A percentile compares a stretch with the other conserved stretches of the same genome.
These are phyloP conservation scores for Albugo laibachii DNA, from an alignment of 352 stramenopile genomes.

Conservation along the genomic window DNA sequence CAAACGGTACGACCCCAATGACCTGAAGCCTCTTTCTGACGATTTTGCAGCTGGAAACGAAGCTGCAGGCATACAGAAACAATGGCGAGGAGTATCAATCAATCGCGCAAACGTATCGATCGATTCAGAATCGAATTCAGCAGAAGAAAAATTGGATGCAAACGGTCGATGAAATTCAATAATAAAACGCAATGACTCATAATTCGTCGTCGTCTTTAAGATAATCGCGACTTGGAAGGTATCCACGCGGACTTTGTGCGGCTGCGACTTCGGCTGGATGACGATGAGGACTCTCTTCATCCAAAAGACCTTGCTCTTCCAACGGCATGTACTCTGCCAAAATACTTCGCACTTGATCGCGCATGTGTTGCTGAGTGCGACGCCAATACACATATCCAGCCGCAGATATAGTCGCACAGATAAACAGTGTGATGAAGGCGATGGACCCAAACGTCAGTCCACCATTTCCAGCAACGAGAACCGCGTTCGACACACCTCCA, in stretches of 20 bases:
- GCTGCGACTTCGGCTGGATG: slow-evolving; percentile 46
- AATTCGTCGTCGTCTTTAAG: slow-evolving; percentile 52
- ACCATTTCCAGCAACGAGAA: slow-evolving; percentile 19
- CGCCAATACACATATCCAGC: slow-evolving; percentile 82
- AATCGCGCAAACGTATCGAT: too few species aligned
- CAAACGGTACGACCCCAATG: too few species aligned
- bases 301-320: slow-evolving; percentile 61
- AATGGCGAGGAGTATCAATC: too few species aligned
- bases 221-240: slow-evolving; percentile 72
- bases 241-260: slow-evolving; percentile 66
- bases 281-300: slow-evolving; percentile 37
- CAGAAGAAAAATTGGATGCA: too few species aligned
- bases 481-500: slow-evolving; percentile 42
- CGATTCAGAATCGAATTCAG: too few species aligned
- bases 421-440: slow-evolving; percentile 64
- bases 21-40: too few species aligned
- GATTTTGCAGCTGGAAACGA: too few species aligned
- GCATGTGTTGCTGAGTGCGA: slow-evolving; percentile 86
- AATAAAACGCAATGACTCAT: too few species aligned
- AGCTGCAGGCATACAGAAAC: too few species aligned
- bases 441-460: slow-evolving; percentile 72
- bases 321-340: slow-evolving; percentile 94
- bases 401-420: slow-evolving; percentile 44
- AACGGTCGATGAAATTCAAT: too few species aligned
- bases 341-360: slow-evolving; percentile 89